phyloP scores from a whole-genome alignment of 1,139 yeast species.

The Scheffersomyces lignicola region DNA sequence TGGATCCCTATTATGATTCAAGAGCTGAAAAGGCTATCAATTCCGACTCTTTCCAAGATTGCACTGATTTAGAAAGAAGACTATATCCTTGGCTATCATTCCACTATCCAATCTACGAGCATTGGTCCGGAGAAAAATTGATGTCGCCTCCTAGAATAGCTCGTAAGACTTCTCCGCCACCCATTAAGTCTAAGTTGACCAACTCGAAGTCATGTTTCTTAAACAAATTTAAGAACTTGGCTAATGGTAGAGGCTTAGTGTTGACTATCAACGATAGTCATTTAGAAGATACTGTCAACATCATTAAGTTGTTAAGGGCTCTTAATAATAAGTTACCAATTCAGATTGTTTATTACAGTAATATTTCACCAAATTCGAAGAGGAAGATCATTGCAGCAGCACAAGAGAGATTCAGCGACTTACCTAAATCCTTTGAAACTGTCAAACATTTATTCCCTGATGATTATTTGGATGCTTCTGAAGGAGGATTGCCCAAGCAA shows the following conservation, averaged over 20 bases:
- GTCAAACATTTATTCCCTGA: constrained; percentile 22
- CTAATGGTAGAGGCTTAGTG: constrained; percentile 40
- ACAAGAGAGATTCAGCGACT: constrained; percentile 19
- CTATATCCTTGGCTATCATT: constrained; percentile 18
- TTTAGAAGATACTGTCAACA: constrained; percentile 25
- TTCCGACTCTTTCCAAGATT: constrained; percentile 16
- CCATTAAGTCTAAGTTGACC: constrained; percentile 11
- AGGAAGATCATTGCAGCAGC: constrained; percentile 25
- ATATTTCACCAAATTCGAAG: constrained; percentile 19
- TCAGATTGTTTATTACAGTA: constrained; percentile 40
- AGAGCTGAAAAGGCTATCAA: constrained; percentile 14
- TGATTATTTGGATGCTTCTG: constrained; percentile 17
- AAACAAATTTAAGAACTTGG: constrained; percentile 17
- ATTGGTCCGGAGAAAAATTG: constrained; percentile 19
- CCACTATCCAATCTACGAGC: constrained; percentile 16
- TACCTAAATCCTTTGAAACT: constrained; percentile 22
- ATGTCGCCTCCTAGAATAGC: constrained; percentile 35
- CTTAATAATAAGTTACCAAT: constrained; percentile 35
- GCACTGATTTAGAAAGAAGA: constrained; percentile 19
- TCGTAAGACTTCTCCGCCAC: constrained; percentile 5
- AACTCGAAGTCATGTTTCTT: constrained; percentile 31
- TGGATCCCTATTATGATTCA: constrained; percentile 9
- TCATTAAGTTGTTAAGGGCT: constrained; percentile 34
- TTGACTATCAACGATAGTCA: constrained; percentile 35
- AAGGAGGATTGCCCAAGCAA: constrained; percentile 26